Base-by-base conservation (phyloP, 495 filamentous ascomycete species). In the Penicillium subrubescens region DNA sequence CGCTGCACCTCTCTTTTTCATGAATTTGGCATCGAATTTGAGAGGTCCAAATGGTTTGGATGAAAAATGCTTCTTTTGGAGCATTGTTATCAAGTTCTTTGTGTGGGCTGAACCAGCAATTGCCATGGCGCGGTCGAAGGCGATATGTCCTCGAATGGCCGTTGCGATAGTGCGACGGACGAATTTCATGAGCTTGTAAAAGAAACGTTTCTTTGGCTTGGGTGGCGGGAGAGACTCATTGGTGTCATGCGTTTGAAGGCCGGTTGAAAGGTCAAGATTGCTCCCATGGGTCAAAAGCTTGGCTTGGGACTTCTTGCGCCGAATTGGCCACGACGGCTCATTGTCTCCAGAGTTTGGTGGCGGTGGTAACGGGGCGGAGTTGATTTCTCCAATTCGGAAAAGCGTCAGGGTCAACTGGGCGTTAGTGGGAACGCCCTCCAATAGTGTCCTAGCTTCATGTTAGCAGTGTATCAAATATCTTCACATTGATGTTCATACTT, bases 341-440 rank as follows among this genome's bases (percentile, higher is more conserved):
- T 66, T 67, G 43, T 73, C 65, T 27, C 70, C 71, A 27, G 81
- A 75, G 7, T 78, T 77, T 2, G 92, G 91, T 0, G 92, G 90
- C n/a, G 92, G 91, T 4, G 92, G 91, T 0, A 96, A 75, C 0
- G 93, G 92, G 0, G 91, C 86, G 58, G 90, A 88, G 75, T 93
- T 94, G 21, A 87, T 88, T 78, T 96, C 93, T 57, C 92, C 92
- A 59, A 94, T 88, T 41, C 93, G 90, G 29, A 97, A 89, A 14
- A 96, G 84, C 5, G 93, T 96, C 51, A 97, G 75, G 0, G 92
- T 91, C 15, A 97, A 82, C 67, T 96, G 93, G 19, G 92, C 92
- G 70, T 96, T 95, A 4, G 93, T 96, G 0, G 93, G 93, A 41
- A 93, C 87, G n/a, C 90, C 91, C 69, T 90, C 89, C 57, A 97